Conservation (phyloP, 1,139 yeast species). For the Arxiozyma bovina region DNA sequence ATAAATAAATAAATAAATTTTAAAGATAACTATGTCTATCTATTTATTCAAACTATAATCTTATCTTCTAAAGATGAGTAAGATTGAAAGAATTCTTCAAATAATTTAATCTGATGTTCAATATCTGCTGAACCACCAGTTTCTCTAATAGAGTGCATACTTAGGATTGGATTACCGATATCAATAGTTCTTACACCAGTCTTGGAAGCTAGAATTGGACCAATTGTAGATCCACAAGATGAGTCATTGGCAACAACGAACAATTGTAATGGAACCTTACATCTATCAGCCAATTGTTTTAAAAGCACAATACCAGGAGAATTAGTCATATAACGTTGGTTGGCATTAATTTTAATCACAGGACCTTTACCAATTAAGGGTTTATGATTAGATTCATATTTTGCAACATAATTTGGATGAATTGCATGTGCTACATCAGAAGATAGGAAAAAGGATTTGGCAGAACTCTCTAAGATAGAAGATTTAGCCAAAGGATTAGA, state of each 20-base stretch:
- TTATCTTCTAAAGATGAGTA: conserved; percentile 20
- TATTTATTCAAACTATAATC: conserved; percentile 12
- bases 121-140: conserved; percentile 81
- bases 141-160: conserved; percentile 94
- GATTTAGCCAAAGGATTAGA: conserved; percentile 24
- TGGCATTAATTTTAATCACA: conserved; percentile 86
- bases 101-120: conserved; percentile 50
- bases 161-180: conserved; percentile 85
- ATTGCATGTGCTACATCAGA: conserved; percentile 97
- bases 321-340: conserved; percentile 91
- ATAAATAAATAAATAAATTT: too few relatives aligned
- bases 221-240: conserved; percentile 95
- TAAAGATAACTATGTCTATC: background rate
- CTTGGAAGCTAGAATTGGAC: conserved; percentile 84
- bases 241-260: conserved; percentile 89
- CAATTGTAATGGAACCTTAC: conserved; percentile 62
- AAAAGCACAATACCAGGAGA: conserved; percentile 78
- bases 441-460: conserved; percentile 80
- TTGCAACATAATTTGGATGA: conserved; percentile 78
- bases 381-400: conserved; percentile 68
- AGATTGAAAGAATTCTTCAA: conserved; percentile 51
- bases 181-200: conserved; percentile 86
- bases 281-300: conserved; percentile 59
- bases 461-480: conserved; percentile 52
- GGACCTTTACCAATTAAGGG: conserved; percentile 86